Conservation (phyloP, 2,329 filamentous ascomycete species). For the Diplodia intermedia region DNA sequence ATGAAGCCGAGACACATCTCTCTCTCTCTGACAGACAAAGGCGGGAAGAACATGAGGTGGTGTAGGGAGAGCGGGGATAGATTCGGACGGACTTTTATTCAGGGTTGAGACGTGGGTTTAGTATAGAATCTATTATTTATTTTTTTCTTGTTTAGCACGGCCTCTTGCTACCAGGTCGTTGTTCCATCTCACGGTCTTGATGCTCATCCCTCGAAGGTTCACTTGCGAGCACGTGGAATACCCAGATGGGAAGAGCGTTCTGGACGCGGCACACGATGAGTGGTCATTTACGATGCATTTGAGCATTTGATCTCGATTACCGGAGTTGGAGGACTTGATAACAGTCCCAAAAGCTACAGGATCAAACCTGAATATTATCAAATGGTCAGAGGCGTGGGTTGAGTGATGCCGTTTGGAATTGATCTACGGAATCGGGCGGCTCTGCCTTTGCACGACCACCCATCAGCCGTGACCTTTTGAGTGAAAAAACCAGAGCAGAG, state of each 20-base stretch:
- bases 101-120: not conserved
- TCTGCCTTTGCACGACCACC: not conserved
- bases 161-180: not conserved
- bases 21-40: not conserved
- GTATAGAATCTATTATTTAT: slow-evolving; percentile 1
- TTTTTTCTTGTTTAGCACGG: not conserved
- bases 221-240: too few species aligned
- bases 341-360: too few species aligned
- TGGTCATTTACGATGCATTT: too few species aligned
- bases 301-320: too few species aligned
- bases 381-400: not conserved
- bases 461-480: not conserved
- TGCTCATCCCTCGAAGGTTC: not conserved
- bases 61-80: not conserved
- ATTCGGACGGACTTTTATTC: not conserved
- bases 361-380: not conserved
- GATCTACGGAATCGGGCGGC: not conserved
- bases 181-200: not conserved
- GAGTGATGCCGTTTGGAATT: not conserved
- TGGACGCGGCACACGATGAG: too few species aligned
- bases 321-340: too few species aligned
- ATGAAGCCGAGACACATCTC: not conserved
- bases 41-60: not conserved
- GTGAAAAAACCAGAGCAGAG: not conserved
- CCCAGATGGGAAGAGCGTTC: too few species aligned